These are phyloP conservation scores for Aristolochia contorta DNA, from an alignment of 164 flowering plant genomes.

Conservation along the genomic window DNA sequence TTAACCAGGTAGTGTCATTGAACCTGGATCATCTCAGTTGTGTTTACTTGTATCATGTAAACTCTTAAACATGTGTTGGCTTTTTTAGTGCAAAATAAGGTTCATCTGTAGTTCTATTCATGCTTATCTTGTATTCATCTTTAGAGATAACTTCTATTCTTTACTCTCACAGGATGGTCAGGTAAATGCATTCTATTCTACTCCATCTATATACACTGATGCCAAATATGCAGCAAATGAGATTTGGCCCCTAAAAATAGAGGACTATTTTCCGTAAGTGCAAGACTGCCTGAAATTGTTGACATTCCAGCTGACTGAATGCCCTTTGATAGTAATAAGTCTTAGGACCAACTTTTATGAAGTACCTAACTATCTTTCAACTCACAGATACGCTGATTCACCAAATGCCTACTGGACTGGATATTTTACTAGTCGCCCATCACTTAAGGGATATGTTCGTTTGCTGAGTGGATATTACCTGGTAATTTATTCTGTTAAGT, in stretches of 20 bases:
- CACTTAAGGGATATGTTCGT: slow-evolving; percentile 67
- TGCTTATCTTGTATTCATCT: too few relatives aligned
- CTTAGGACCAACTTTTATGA: slow-evolving; percentile 1
- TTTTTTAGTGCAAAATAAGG: too few relatives aligned
- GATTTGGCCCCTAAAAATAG: slow-evolving; percentile 76
- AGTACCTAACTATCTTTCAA: slow-evolving; percentile 1
- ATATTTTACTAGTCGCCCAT: slow-evolving; percentile 83
- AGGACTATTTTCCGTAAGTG: slow-evolving; percentile 82
- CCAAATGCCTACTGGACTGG: slow-evolving; percentile 91
- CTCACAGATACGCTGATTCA: slow-evolving; percentile 67
- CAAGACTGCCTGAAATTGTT: too few relatives aligned
- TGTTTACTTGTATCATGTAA: too few relatives aligned
- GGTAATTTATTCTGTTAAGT: slow-evolving; percentile 30
- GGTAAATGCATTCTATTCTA: slow-evolving; percentile 82
- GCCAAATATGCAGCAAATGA: slow-evolving; percentile 59
- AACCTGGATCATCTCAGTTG: not conserved
- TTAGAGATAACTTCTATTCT: not conserved
- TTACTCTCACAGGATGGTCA: slow-evolving; percentile 62
- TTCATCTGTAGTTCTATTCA: too few relatives aligned
- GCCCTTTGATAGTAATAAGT: not conserved
- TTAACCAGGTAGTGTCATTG: slow-evolving; percentile 53
- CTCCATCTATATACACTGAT: slow-evolving; percentile 79
- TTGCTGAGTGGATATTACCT: slow-evolving; percentile 76
- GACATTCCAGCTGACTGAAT: too few relatives aligned
- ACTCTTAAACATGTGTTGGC: too few relatives aligned